Percentiles rank a stretch among this genome's conserved stretches.
These are phyloP conservation scores for Babesia bovis DNA, from an alignment of 169 alveolate species.

Conservation along the genomic window DNA sequence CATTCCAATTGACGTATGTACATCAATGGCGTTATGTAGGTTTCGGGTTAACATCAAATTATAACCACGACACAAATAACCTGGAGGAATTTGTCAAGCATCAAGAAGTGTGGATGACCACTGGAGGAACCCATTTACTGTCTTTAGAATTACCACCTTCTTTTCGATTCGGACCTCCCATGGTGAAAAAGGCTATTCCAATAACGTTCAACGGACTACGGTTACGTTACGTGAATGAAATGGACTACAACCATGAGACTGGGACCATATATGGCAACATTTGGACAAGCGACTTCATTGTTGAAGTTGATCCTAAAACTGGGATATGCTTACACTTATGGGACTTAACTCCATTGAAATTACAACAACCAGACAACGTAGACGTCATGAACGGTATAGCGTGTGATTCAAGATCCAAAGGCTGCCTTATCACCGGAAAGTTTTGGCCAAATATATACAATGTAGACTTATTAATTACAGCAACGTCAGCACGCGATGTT, in stretches of 20 bases:
- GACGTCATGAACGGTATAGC: conserved; percentile 42
- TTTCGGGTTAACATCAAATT: conserved; percentile 70
- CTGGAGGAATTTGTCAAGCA: conserved; percentile 27
- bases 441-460: conserved; percentile 13
- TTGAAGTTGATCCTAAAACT: conserved; percentile 43
- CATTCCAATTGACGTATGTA: conserved; percentile 38
- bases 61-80: conserved; percentile 25
- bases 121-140: conserved; percentile 56
- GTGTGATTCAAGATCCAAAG: background rate
- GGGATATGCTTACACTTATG: conserved; percentile 57
- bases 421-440: conserved; percentile 24
- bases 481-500: background rate
- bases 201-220: conserved; percentile 55
- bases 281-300: conserved; percentile 54
- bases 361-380: conserved; percentile 4
- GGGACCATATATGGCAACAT: conserved; percentile 61
- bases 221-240: conserved; percentile 52
- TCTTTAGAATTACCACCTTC: conserved; percentile 56
- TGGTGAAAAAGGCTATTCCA: conserved; percentile 12
- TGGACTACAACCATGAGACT: conserved; percentile 59
- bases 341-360: conserved; percentile 11
- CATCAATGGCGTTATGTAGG: conserved; percentile 46
- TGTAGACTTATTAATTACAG: background rate
- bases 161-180: conserved; percentile 27
- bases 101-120: conserved; percentile 69